Conservation (phyloP, 2,329 filamentous ascomycete species). For the Xylaria arbuscula region DNA sequence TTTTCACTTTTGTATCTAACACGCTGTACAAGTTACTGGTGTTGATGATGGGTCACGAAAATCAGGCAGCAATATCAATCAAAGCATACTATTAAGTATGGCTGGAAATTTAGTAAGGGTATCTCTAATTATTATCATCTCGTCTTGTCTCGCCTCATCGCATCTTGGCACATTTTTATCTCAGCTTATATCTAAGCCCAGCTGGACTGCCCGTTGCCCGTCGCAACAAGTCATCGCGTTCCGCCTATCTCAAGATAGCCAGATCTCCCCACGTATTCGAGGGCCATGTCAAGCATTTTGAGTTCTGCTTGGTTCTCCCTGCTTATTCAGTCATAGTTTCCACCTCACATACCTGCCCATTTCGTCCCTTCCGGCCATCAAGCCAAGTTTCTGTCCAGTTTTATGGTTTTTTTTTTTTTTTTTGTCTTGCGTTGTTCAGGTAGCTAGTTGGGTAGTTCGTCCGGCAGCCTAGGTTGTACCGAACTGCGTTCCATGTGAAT, state of each 20-base stretch:
- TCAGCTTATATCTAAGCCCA: background rate
- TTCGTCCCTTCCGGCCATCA: background rate
- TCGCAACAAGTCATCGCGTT: background rate
- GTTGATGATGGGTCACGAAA: background rate
- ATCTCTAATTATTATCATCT: slow-evolving; percentile 20
- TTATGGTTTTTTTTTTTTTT: background rate
- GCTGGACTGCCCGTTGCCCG: background rate
- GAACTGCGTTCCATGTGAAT: background rate
- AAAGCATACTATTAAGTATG: background rate
- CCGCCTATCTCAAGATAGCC: background rate
- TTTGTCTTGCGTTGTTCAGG: background rate
- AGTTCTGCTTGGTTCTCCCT: too few relatives aligned
- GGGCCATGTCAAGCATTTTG: too few relatives aligned
- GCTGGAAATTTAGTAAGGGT: slow-evolving; percentile 26
- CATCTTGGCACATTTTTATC: background rate
- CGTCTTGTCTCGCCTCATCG: too few relatives aligned
- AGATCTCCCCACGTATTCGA: background rate
- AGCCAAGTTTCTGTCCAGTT: background rate
- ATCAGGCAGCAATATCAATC: background rate
- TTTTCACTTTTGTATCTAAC: background rate
- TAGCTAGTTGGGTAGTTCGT: background rate
- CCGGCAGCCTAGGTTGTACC: too few relatives aligned
- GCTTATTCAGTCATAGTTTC: too few relatives aligned
- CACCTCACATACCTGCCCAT: too few relatives aligned
- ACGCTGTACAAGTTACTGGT: background rate